A percentile compares a stretch with the other conserved stretches of the same genome.
Evolutionary conservation across 2,329 filamentous ascomycete species (phyloP).

Genomic region (Sporothrix mexicana): DNA sequence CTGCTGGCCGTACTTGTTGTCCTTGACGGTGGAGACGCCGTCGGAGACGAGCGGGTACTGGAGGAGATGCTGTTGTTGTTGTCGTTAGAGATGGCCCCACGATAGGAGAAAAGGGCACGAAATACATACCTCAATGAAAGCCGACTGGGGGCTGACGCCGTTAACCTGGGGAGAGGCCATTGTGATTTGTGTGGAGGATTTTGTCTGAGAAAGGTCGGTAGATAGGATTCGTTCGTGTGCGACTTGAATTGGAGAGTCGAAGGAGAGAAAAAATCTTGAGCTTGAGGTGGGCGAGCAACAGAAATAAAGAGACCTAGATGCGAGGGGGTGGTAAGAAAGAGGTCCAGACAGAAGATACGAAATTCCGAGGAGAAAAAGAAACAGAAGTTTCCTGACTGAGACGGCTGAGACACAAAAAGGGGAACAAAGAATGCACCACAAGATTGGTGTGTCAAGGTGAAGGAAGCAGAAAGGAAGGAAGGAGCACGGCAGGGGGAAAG

Average conservation of each 20-base stretch:
- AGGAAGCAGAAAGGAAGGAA: not conserved
- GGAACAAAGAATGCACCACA: conserved; percentile 24
- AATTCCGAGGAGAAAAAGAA: not conserved
- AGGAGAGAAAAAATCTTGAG: not conserved
- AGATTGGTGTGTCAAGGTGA: not conserved
- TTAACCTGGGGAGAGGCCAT: conserved; percentile 38
- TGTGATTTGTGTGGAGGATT: conserved; percentile 6
- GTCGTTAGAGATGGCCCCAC: conserved; percentile 11
- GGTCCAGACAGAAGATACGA: not conserved
- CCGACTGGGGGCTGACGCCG: conserved; percentile 37
- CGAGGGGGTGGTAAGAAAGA: conserved; percentile 9
- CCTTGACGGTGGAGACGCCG: conserved; percentile 76
- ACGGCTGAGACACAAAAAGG: conserved; percentile 22
- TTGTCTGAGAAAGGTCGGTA: not conserved
- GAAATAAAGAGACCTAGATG: conserved; percentile 4
- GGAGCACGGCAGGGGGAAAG: not conserved
- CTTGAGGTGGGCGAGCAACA: not conserved
- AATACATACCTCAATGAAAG: conserved; percentile 36
- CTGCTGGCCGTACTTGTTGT: conserved; percentile 82
- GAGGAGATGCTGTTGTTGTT: conserved; percentile 75
- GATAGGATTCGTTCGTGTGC: not conserved
- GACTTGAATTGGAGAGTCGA: not conserved
- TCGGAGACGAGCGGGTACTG: conserved; percentile 86
- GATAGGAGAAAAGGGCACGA: not conserved
- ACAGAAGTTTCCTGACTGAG: conserved; percentile 6